Base-by-base conservation (phyloP, 192 early-diverging fungal species). In the Coemansia sp. region DNA sequence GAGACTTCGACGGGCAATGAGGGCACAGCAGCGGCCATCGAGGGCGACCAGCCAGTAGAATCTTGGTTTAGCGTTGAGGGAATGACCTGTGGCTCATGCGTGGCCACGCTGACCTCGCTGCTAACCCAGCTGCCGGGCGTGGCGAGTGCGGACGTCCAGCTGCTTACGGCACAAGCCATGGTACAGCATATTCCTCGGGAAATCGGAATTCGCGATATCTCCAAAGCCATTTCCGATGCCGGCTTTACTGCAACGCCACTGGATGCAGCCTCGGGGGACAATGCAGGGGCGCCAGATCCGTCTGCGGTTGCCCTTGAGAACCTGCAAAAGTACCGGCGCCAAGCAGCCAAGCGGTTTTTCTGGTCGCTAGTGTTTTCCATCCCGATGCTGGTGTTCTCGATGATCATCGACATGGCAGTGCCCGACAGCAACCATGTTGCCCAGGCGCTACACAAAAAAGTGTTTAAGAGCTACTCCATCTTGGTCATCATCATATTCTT, bases 61-160 rank as follows among this genome's bases (percentile, higher is more conserved):
- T 66, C 67, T 8, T 76, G 68, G 66, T 76, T 70, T 40, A 66
- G 40, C 16, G 80, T 98, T 8, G 80, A 80, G 31, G 96, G 96
- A 5, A 98, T 98, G 96, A 96, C 96, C 15, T 97, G 94, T 71
- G 87, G 92, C 3, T 84, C 88, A 0, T 98, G 96, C 64, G 94
- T 98, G 0, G 83, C 83, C 12, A 83, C 85, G 2, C 85, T 98
- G 28, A 91, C 94, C 66, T 82, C 80, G n/a, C 66, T 86, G 5
- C 60, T 96, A 18, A 60, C 67, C 8, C 62, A 44, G 6, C 63
- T 82, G 11, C 69, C 81, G 0, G 93, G 91, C 38, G 81, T 98
- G 2, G 43, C 71, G 0, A 84, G 82, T 4, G 87, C 89, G n/a
- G 86, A 83, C 12, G 88, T 98, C 20, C 88, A 87, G 56, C 72